Base-by-base conservation (phyloP, 148 eudicot species). In the Rhododendron williamsianum region DNA sequence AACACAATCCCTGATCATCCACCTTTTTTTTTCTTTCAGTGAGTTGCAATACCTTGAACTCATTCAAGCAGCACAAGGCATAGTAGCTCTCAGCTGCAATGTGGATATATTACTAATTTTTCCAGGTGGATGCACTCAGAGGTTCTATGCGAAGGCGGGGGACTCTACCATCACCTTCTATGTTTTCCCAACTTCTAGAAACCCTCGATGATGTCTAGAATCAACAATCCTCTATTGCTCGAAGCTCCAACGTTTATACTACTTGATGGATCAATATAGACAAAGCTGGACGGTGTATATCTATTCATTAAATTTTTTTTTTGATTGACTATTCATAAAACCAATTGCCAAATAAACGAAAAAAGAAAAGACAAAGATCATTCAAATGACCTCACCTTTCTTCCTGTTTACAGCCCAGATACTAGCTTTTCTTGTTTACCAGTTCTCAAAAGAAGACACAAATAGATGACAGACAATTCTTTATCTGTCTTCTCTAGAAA, bases 31-130 rank as follows among this genome's bases (percentile, higher is more conserved):
- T 23, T 9, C 6, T 43, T 12, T 11, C 30, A 77, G 10, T 74
- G 18, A 45, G 30, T 48, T 16, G 19, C 18, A 46, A 78, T 48
- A 46, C 16, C 19, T n/a, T n/a, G 27, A 77, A 77, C 54, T 77
- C 80, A 77, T 77, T 45, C 54, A 77, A 77, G 27, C 52, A 77
- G 80, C 7, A 43, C 52, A 77, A 77, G n/a, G 30, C 80, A 77
- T 4, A 25, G 58, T 9, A 10, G 11, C 81, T n/a, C 56, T 72
- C 18, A 15, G 18, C 46, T 12, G 0, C 21, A 78, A 30, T 13
- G 35, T 21, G 33, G 41, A 16, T 13, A 43, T 77, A 73, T 73
- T 5, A 9, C 4, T 13, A n/a, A 76, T 76, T 76, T 41, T 6
- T 41, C 48, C 46, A 16, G 7, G 27, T 74, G 16, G 35, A 46